These are phyloP conservation scores for Luzula sylvatica DNA, from an alignment of 176 grass and related monocot genomes.

Conservation along the genomic window DNA sequence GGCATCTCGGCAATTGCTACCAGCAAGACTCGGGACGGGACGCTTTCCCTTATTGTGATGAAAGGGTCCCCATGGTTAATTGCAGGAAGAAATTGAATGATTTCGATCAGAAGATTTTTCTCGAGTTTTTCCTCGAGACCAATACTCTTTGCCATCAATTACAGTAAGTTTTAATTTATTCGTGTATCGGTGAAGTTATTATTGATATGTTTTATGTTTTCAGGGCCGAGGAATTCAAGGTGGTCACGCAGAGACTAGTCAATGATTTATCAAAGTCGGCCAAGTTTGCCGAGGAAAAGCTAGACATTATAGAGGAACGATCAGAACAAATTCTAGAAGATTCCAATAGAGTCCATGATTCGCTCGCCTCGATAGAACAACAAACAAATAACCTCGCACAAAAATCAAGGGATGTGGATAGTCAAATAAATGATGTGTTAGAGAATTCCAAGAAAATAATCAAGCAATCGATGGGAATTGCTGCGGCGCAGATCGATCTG, in stretches of 20 bases:
- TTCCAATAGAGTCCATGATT: slow-evolving; percentile 32
- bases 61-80: slow-evolving; percentile 30
- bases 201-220: not conserved
- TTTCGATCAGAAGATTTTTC: slow-evolving; percentile 55
- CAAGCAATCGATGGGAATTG: slow-evolving; percentile 48
- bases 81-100: slow-evolving; percentile 57
- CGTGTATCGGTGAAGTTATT: not conserved
- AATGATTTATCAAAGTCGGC: slow-evolving; percentile 54
- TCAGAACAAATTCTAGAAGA: slow-evolving; percentile 52
- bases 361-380: slow-evolving; percentile 31
- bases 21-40: slow-evolving; percentile 70
- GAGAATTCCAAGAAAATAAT: slow-evolving; percentile 34
- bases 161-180: slow-evolving; percentile 33
- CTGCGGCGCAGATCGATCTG: slow-evolving; percentile 24
- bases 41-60: slow-evolving; percentile 36
- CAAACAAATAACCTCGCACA: slow-evolving; percentile 28
- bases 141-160: slow-evolving; percentile 85
- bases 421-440: slow-evolving; percentile 41
- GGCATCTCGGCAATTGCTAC: slow-evolving; percentile 82
- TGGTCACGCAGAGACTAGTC: slow-evolving; percentile 52
- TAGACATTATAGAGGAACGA: slow-evolving; percentile 48
- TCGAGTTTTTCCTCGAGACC: slow-evolving; percentile 81
- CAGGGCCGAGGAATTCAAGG: slow-evolving; percentile 85
- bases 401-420: slow-evolving; percentile 21
- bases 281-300: slow-evolving; percentile 54